Evolutionary conservation across 2,329 filamentous ascomycete species (phyloP).

Genomic region (Colletotrichum tamarilloi): DNA sequence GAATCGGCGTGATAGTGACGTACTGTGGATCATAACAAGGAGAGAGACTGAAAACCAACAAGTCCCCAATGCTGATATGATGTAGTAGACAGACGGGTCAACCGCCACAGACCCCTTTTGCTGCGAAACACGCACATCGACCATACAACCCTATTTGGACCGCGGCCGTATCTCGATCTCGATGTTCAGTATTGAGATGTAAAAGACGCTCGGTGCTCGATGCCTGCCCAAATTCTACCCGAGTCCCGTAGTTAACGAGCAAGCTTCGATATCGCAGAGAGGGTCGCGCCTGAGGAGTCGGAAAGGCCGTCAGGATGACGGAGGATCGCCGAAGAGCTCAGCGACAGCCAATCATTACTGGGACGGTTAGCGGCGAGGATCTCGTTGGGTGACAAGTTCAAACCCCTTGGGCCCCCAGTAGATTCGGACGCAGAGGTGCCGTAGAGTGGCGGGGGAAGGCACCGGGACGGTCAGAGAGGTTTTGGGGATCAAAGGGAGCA

Average conservation of each 20-base stretch:
- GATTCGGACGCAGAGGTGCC: background rate
- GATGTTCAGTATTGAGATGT: background rate
- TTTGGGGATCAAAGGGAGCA: background rate
- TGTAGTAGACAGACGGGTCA: background rate
- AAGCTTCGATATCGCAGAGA: background rate
- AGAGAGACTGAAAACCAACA: background rate
- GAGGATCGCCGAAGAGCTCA: slow-evolving; percentile 9
- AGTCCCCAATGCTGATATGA: background rate
- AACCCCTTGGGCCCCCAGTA: background rate
- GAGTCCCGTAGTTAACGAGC: background rate
- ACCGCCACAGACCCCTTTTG: background rate
- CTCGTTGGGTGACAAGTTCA: background rate
- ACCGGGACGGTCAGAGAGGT: background rate
- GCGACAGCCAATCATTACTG: background rate
- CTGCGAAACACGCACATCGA: background rate
- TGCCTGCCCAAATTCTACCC: background rate
- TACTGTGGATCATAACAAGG: background rate
- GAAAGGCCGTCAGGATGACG: slow-evolving; percentile 11
- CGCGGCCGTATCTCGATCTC: background rate
- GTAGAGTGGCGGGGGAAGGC: background rate
- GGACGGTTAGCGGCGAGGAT: background rate
- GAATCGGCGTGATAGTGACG: background rate
- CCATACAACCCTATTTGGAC: background rate
- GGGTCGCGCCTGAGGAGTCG: background rate
- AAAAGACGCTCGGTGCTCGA: background rate